Evolutionary conservation across 2,329 filamentous ascomycete genomes (phyloP).

Genomic region (Aureobasidium sp.): DNA sequence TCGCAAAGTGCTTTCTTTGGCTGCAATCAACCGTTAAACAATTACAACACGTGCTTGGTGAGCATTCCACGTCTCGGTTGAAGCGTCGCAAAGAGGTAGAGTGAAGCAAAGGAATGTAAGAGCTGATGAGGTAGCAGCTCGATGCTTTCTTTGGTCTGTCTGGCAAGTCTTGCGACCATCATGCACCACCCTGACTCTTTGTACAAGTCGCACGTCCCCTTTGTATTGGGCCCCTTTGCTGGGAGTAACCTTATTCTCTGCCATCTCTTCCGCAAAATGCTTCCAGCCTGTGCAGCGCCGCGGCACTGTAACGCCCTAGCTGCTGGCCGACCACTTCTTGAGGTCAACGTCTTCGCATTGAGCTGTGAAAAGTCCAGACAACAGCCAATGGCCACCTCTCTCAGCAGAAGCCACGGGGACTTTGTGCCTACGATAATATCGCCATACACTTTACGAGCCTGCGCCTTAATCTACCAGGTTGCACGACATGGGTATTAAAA

Average conservation of each 20-base stretch:
- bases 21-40: constrained; percentile 9
- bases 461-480: not conserved
- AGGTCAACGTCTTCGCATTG: constrained; percentile 1
- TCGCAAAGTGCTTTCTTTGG: not conserved
- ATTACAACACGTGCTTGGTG: not conserved
- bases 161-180: not conserved
- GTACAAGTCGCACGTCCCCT: not conserved
- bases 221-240: constrained; percentile 6
- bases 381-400: not conserved
- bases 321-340: not conserved
- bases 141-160: not conserved
- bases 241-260: constrained; percentile 9
- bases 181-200: constrained; percentile 3
- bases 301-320: not conserved
- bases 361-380: not conserved
- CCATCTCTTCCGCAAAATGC: not conserved
- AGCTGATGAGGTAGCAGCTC: not conserved
- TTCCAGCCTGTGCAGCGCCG: constrained; percentile 2
- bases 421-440: not conserved
- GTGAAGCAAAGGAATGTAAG: constrained; percentile 9
- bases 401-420: not conserved
- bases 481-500: not conserved
- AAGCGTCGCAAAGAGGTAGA: not conserved
- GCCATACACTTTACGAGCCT: not conserved
- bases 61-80: constrained; percentile 8